A percentile compares a stretch with the other conserved stretches of the same genome.
phyloP scores from a whole-genome alignment of 805 yeast genomes.

The Lipomyces lipofer region DNA sequence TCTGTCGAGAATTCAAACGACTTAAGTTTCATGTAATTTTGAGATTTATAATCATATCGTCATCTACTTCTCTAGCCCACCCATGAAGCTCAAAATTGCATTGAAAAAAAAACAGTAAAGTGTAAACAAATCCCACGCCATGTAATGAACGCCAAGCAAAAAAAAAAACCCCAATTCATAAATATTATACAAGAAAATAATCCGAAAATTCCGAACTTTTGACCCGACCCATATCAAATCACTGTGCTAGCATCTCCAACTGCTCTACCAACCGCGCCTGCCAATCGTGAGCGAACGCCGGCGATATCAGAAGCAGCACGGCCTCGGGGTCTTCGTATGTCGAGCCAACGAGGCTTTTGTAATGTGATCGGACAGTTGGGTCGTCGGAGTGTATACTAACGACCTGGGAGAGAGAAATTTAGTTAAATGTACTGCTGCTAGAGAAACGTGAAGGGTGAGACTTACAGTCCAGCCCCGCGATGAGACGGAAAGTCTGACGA shows the following conservation, averaged over 20 bases:
- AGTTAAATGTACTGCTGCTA: background rate
- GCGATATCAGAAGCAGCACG: slow-evolving; percentile 13
- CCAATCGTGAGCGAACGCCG: slow-evolving; percentile 24
- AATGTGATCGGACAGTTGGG: background rate
- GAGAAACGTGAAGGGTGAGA: background rate
- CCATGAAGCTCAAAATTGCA: no score
- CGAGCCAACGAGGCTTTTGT: slow-evolving; percentile 12
- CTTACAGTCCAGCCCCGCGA: slow-evolving; percentile 26
- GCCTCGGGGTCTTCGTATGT: slow-evolving; percentile 20
- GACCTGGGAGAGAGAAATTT: slow-evolving; percentile 1
- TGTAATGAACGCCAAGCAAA: no score
- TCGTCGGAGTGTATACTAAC: slow-evolving; percentile 2
- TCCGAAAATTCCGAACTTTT: no score
- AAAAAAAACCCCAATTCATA: no score
- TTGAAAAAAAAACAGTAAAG: no score
- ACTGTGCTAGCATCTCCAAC: slow-evolving; percentile 6
- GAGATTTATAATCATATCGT: no score
- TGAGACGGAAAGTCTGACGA: slow-evolving; percentile 13
- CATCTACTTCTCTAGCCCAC: no score
- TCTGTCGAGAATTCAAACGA: no score
- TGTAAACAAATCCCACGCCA: no score
- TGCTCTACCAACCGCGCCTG: slow-evolving; percentile 11
- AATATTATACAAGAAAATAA: no score
- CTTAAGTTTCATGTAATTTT: no score
- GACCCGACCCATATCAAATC: background rate